These are phyloP conservation scores for Coemansia brasiliensis DNA, from an alignment of 192 early-diverging fungal species.

Conservation along the genomic window DNA sequence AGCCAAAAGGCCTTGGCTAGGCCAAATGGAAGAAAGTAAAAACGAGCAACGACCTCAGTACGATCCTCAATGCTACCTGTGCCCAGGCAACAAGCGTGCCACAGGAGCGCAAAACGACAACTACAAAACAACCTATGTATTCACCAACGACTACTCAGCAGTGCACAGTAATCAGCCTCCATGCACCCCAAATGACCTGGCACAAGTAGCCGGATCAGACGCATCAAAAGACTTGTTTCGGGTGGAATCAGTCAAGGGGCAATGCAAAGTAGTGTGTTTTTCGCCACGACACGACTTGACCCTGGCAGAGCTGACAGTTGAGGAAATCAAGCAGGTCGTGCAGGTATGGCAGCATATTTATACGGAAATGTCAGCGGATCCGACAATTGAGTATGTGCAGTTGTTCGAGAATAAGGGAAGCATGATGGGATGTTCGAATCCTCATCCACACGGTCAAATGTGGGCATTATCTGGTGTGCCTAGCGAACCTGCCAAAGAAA, in stretches of 20 bases:
- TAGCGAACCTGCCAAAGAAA: constrained; percentile 74
- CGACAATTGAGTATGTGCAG: constrained; percentile 78
- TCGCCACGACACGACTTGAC: constrained; percentile 87
- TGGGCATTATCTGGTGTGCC: constrained; percentile 89
- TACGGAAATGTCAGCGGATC: constrained; percentile 52
- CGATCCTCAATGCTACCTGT: constrained; percentile 81
- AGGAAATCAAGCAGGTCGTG: constrained; percentile 69
- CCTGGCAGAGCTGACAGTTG: constrained; percentile 76
- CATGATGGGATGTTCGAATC: constrained; percentile 96
- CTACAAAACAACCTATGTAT: constrained; percentile 80
- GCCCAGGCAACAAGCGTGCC: constrained; percentile 84
- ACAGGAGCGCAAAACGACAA: constrained; percentile 72
- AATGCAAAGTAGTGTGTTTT: constrained; percentile 92
- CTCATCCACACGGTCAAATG: constrained; percentile 93
- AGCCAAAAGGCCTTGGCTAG: constrained; percentile 91
- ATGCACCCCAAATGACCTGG: constrained; percentile 14
- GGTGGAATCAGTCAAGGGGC: constrained; percentile 66
- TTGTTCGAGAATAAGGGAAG: constrained; percentile 98
- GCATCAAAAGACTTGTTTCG: constrained; percentile 50
- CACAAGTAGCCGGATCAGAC: constrained; percentile 20
- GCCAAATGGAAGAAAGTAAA: constrained; percentile 61
- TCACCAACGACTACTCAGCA: constrained; percentile 93
- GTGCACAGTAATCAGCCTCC: constrained; percentile 62
- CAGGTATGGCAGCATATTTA: constrained; percentile 72
- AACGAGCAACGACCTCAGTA: constrained; percentile 58